A percentile compares a stretch with the other conserved stretches of the same genome.
phyloP scores from a whole-genome alignment of 1,284 basidiomycete genomes.

The Moniliella sp. region DNA sequence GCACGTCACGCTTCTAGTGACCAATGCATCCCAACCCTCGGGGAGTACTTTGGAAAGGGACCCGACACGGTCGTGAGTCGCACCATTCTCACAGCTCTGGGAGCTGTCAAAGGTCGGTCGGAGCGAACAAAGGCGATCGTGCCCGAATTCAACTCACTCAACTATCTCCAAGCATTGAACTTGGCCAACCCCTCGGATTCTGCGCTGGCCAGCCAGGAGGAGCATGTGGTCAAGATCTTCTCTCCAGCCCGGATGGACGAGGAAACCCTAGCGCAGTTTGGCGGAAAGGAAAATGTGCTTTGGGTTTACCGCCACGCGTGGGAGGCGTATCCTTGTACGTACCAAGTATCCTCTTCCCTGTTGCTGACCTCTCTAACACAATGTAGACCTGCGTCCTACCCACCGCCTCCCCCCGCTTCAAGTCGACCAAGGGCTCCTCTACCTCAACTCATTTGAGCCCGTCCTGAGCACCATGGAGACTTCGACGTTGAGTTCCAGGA shows the following conservation, averaged over 20 bases:
- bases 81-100: constrained; percentile 55
- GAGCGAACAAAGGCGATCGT: constrained; percentile 32
- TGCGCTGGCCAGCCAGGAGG: constrained; percentile 7
- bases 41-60: constrained; percentile 47
- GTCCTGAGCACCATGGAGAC: constrained; percentile 57
- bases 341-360: constrained; percentile 37
- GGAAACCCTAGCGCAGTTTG: constrained; percentile 42
- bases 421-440: constrained; percentile 56
- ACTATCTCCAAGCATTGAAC: constrained; percentile 51
- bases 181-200: constrained; percentile 14
- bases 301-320: constrained; percentile 65
- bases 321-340: constrained; percentile 38
- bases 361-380: too few species aligned
- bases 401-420: constrained; percentile 51
- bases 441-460: constrained; percentile 62
- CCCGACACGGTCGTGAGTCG: constrained; percentile 42
- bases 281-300: constrained; percentile 15
- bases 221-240: constrained; percentile 44
- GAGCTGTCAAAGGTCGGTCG: too few species aligned
- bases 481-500: constrained; percentile 59
- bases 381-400: constrained; percentile 49
- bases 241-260: constrained; percentile 48
- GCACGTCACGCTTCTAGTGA: constrained; percentile 70
- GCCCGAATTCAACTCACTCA: constrained; percentile 64
- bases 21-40: constrained; percentile 46